Conservation (phyloP, 441 rosid genomes). For the Euphorbia corollata region DNA sequence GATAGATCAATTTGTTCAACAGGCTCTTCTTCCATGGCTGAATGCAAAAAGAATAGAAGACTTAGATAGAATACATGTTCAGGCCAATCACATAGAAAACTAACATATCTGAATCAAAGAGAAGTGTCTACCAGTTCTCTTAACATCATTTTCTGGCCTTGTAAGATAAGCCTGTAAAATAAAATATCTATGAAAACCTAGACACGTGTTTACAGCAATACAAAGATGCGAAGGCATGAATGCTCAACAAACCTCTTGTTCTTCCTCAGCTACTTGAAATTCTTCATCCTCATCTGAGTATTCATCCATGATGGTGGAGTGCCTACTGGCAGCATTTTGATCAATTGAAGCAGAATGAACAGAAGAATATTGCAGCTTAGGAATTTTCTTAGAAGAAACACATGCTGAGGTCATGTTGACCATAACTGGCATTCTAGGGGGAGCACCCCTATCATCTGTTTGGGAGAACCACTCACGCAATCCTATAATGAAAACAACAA, state of each 20-base stretch:
- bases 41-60: slow-evolving; percentile 15
- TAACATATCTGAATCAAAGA: slow-evolving; percentile 2
- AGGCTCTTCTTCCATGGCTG: slow-evolving; percentile 66
- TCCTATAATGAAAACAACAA: slow-evolving; percentile 37
- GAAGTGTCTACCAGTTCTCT: slow-evolving; percentile 50
- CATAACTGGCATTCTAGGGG: slow-evolving; percentile 94
- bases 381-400: slow-evolving; percentile 42
- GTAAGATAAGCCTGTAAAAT: slow-evolving; percentile 44
- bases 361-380: slow-evolving; percentile 43
- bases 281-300: slow-evolving; percentile 96
- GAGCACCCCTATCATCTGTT: slow-evolving; percentile 90
- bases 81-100: slow-evolving; percentile 11
- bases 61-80: slow-evolving; percentile 12
- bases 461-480: slow-evolving; percentile 95
- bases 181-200: slow-evolving; percentile 8
- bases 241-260: slow-evolving; percentile 59
- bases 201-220: slow-evolving; percentile 3
- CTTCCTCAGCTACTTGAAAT: slow-evolving; percentile 77
- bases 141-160: slow-evolving; percentile 45
- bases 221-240: slow-evolving; percentile 13
- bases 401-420: slow-evolving; percentile 91
- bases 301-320: slow-evolving; percentile 78
- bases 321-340: slow-evolving; percentile 61
- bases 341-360: slow-evolving; percentile 46
- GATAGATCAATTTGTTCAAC: slow-evolving; percentile 68